Evolutionary conservation across 257 asterid genomes (phyloP), one percentile per base, ranked within the genome.

Genomic region (Solanum etuberosum): DNA sequence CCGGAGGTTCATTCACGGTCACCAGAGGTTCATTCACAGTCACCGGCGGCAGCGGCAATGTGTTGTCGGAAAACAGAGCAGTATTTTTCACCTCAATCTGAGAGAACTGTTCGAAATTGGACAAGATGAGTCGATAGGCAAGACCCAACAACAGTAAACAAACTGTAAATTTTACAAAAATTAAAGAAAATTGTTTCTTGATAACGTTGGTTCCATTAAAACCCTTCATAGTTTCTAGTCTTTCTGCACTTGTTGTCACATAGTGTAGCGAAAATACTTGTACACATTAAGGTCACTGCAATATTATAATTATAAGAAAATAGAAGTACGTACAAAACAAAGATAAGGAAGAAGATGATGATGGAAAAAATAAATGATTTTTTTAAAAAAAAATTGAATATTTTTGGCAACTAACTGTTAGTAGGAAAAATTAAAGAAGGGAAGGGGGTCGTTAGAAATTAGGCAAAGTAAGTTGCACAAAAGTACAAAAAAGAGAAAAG

Each of bases 141-240:
- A 96, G 72, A 15, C 95, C 95, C 83, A 95, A 40, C 16, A 95
- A 37, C 81, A 96, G 88, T 78, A 94, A 88, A 87, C 93, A 93
- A 68, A 92, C 91, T 7, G 83, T 92, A 23, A 95, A 90, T 83
- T 90, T 95, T 9, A 92, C 92, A 54, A 93, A 34, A 31, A 86
- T 23, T 34, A 88, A 88, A 4, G 96, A 92, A 86, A 88, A 91
- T 10, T 85, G 82, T 61, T 85, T 92, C 84, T 86, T 89, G 18
- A 51, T 80, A 38, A 90, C 34, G 83, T 61, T 89, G 85, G 54
- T 83, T 38, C 27, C 73, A 72, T 54, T 43, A n/a, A 90, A 31
- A 70, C 65, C 90, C 86, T 93, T 95, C 98, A 94, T 94, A n/a
- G 6, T 86, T 87, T 57, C 81, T 25, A 51, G 37, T 72, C 25